Conservation (phyloP, 2,329 filamentous ascomycete genomes). For the Nakataea oryzae region DNA sequence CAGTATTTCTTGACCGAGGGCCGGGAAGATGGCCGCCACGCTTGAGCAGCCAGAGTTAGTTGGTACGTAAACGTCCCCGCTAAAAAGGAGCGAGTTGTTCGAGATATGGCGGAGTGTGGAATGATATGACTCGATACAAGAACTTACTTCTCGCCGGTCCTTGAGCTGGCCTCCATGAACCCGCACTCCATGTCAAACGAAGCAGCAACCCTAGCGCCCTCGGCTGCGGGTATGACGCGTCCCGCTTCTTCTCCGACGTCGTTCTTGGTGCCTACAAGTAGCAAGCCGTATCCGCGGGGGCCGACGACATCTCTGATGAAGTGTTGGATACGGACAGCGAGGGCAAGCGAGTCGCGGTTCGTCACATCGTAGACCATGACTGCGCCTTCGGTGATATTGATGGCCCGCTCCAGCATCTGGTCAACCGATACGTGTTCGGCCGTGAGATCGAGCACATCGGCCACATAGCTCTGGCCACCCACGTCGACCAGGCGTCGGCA, state of each 20-base stretch:
- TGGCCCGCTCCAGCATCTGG: constrained; percentile 23
- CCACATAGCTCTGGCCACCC: constrained; percentile 18
- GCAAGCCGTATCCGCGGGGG: constrained; percentile 18
- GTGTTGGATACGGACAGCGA: constrained; percentile 14
- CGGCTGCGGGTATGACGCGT: constrained; percentile 19
- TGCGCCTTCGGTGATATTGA: constrained; percentile 28
- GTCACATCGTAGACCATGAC: constrained; percentile 23
- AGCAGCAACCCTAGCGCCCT: constrained; percentile 17
- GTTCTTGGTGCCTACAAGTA: constrained; percentile 24
- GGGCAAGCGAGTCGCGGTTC: constrained; percentile 15
- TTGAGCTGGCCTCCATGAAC: constrained; percentile 22
- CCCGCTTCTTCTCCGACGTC: constrained; percentile 17
- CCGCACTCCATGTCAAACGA: constrained; percentile 11
- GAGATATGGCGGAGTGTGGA: not conserved
- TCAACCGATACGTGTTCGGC: constrained; percentile 19
- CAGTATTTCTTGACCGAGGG: constrained; percentile 22
- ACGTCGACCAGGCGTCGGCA: constrained; percentile 23
- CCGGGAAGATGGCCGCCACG: constrained; percentile 21
- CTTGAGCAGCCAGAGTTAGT: not conserved
- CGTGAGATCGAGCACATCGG: constrained; percentile 26
- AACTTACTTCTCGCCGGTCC: constrained; percentile 16
- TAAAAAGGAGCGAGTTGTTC: not conserved
- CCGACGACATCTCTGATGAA: constrained; percentile 11
- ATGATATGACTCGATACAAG: not conserved
- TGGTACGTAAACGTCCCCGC: not conserved